These are phyloP conservation scores for Pseudopyrenochaeta lycopersici DNA, from an alignment of 2,329 filamentous ascomycete genomes.

Conservation along the genomic window DNA sequence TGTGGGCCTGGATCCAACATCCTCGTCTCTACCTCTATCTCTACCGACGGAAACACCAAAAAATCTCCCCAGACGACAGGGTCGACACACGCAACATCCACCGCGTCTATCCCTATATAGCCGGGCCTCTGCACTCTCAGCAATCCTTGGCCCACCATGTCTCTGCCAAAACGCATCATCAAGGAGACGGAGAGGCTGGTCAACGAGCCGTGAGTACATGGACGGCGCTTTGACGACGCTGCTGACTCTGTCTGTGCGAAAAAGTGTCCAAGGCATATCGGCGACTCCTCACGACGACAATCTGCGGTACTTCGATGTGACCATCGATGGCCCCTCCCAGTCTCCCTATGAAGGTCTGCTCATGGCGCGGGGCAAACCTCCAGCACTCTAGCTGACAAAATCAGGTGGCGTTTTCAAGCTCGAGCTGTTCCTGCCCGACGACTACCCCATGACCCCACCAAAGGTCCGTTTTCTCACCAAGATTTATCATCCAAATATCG, in stretches of 20 bases:
- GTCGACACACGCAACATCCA: neutral
- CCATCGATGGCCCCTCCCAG: conserved; percentile 88
- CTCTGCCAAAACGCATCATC: conserved; percentile 93
- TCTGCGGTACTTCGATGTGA: conserved; percentile 96
- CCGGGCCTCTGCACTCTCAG: conserved; percentile 7
- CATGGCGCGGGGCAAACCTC: neutral
- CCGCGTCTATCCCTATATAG: conserved; percentile 1
- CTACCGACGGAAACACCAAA: conserved; percentile 5
- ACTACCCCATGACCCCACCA: conserved; percentile 98
- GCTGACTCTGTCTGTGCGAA: conserved; percentile 13
- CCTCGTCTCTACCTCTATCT: conserved; percentile 7
- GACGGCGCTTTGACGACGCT: neutral
- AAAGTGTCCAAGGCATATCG: conserved; percentile 92
- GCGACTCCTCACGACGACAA: conserved; percentile 97
- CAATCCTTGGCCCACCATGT: conserved; percentile 51
- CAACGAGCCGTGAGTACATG: conserved; percentile 82
- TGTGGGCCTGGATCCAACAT: conserved; percentile 11
- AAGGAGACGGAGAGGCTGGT: conserved; percentile 98
- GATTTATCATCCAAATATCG: conserved; percentile 99
- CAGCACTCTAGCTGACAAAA: conserved; percentile 12
- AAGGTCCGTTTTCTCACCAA: conserved; percentile 99
- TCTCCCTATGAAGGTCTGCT: conserved; percentile 92
- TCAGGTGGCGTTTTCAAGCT: conserved; percentile 89
- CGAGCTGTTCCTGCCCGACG: conserved; percentile 95
- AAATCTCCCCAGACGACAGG: neutral